phyloP scores from a whole-genome alignment of 2,329 filamentous ascomycete species.

The Hypoxylon sp. region DNA sequence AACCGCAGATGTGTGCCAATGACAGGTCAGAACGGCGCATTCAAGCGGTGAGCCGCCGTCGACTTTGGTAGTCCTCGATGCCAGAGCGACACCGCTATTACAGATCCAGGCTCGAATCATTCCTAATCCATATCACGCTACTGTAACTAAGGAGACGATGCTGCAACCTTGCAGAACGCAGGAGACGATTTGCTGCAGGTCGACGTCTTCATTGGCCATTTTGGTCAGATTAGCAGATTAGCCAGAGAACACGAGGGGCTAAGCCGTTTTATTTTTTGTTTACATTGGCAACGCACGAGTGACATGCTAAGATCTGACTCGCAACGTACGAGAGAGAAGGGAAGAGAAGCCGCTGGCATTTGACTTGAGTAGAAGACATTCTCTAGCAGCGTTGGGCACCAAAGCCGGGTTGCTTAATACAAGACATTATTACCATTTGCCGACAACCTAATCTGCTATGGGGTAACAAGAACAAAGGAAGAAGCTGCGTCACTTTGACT shows the following conservation, averaged over 20 bases:
- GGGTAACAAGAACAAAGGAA: conserved; percentile 16
- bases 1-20: conserved; percentile 22
- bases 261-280: conserved; percentile 35
- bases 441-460: background rate
- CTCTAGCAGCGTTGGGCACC: background rate
- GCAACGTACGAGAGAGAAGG: background rate
- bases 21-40: conserved; percentile 14
- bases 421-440: conserved; percentile 1
- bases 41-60: conserved; percentile 29
- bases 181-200: conserved; percentile 20
- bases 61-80: conserved; percentile 20
- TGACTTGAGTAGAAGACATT: background rate
- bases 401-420: background rate
- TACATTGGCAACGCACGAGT: conserved; percentile 35
- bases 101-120: conserved; percentile 18
- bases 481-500: conserved; percentile 21
- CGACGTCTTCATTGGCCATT: conserved; percentile 33
- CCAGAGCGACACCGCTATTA: conserved; percentile 20
- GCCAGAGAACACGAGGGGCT: conserved; percentile 11
- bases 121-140: conserved; percentile 31
- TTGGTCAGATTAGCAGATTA: conserved; percentile 27
- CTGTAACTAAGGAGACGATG: conserved; percentile 30
- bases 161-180: conserved; percentile 29
- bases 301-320: conserved; percentile 8
- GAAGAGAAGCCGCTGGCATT: background rate